Evolutionary conservation across 257 asterid species (phyloP).

Genomic region (Rubia yunnanensis): DNA sequence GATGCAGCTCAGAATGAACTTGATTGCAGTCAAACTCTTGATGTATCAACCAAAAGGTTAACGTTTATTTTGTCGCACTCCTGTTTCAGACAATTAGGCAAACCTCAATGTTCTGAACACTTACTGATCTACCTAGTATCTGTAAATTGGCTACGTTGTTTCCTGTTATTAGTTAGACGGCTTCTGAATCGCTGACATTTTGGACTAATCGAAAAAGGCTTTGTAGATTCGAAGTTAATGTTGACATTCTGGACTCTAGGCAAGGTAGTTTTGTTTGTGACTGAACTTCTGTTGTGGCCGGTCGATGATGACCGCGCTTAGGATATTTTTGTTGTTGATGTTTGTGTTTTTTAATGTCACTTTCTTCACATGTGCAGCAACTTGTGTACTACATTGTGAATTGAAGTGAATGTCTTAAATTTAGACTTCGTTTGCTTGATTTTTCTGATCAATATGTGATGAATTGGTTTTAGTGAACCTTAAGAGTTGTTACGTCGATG

Average conservation of each 20-base stretch:
- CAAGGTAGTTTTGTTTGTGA: not conserved
- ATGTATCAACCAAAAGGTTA: constrained; percentile 8
- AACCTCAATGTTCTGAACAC: not conserved
- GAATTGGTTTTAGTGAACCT: not conserved
- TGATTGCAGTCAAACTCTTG: constrained; percentile 4
- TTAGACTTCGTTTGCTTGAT: too few relatives aligned
- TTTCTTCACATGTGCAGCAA: not conserved
- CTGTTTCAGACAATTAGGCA: not conserved
- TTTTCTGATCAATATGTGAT: too few relatives aligned
- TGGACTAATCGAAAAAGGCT: not conserved
- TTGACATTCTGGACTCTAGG: not conserved
- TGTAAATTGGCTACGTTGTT: not conserved
- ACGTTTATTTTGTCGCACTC: not conserved
- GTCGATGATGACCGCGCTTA: too few relatives aligned
- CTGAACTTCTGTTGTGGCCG: not conserved
- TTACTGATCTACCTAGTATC: not conserved
- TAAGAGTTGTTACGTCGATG: too few relatives aligned
- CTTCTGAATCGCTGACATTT: constrained; percentile 10
- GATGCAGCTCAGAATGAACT: constrained; percentile 9
- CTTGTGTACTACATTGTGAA: too few relatives aligned
- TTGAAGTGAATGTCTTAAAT: not conserved
- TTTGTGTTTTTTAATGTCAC: not conserved
- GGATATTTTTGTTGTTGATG: not conserved
- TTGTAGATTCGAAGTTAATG: constrained; percentile 1
- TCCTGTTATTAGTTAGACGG: not conserved